Conservation (phyloP, 495 filamentous ascomycete species). For the Penicillium herquei region DNA sequence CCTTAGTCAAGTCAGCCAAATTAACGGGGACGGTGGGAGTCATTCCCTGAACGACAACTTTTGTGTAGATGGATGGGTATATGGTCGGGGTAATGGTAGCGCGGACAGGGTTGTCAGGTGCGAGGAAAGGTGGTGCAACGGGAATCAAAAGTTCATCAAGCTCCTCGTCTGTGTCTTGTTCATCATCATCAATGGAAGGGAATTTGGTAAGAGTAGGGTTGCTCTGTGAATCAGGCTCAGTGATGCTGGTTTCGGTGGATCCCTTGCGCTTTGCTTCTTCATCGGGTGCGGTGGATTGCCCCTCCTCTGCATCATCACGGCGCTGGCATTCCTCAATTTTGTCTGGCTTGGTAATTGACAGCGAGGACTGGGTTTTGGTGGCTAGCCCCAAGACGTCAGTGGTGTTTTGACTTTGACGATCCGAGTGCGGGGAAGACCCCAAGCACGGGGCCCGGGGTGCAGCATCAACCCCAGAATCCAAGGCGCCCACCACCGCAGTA, state of each 20-base stretch:
- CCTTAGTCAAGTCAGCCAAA: slow-evolving; percentile 72
- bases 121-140: slow-evolving; percentile 63
- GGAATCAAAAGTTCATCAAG: slow-evolving; percentile 52
- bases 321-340: slow-evolving; percentile 15
- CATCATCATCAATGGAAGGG: slow-evolving; percentile 17
- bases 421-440: slow-evolving; percentile 8
- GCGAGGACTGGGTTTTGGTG: slow-evolving; percentile 25
- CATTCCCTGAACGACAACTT: slow-evolving; percentile 73
- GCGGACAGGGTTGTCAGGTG: slow-evolving; percentile 67
- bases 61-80: slow-evolving; percentile 84
- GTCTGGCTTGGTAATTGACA: slow-evolving; percentile 26
- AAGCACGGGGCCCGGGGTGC: neutral
- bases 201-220: slow-evolving; percentile 1
- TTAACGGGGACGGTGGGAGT: slow-evolving; percentile 86
- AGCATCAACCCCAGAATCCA: slow-evolving; percentile 7
- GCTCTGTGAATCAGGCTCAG: slow-evolving; percentile 25
- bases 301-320: slow-evolving; percentile 22
- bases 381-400: slow-evolving; percentile 34
- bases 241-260: slow-evolving; percentile 34
- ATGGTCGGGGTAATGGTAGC: slow-evolving; percentile 65
- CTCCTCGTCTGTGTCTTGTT: slow-evolving; percentile 28
- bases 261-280: slow-evolving; percentile 24
- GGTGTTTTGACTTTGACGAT: slow-evolving; percentile 3
- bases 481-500: slow-evolving; percentile 3
- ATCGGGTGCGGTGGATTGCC: slow-evolving; percentile 24